Evolutionary conservation across 2,329 filamentous ascomycete species (phyloP), one percentile per base, ranked within the genome.

Genomic region (Peltaster fructicola): DNA sequence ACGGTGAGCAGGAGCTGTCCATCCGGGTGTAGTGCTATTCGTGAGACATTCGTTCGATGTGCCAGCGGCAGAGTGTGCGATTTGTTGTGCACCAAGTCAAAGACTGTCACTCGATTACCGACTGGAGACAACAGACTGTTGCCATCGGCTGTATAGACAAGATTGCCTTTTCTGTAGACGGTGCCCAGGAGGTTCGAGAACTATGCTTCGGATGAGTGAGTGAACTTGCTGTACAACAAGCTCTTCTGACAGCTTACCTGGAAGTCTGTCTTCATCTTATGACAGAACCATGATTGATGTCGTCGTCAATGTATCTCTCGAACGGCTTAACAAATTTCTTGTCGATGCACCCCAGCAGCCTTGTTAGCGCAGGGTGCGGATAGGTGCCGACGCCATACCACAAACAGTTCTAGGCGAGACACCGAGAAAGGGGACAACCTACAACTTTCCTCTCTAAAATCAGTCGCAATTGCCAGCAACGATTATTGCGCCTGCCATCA

Each of bases 191-290:
- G 68, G 57, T 95, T 98, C 51, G 85, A 92, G 59, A 98, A 98
- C 84, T 93, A 45, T 14, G 20, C 24, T 30, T 31, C 17, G 17
- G 4, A 14, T 7, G 8, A 17, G 25, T 24, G 11, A 27, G 25
- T 22, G 16, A 21, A 20, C 16, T 4, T 3, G 8, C 11, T 4
- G 22, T 14, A 15, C 22, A 8, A 15, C 5, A 14, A n/a, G n/a
- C n/a, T n/a, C n/a, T 8, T 7, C 17, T 15, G 6, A 19, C 27
- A 31, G 30, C 53, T 35, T 56, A 90, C 85, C 72, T 88, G 90
- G 55, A 95, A 98, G 57, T 95, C 85, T 39, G 84, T 95, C 77
- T 95, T 98, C 88, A 98, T 98, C 32, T 35, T 63, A n/a, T n/a
- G n/a, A n/a, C n/a, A 5, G 12, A 4, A 16, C n/a, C 4, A 11